A percentile compares a stretch with the other conserved stretches of the same genome.
Conservation (phyloP, 163 green algal genomes). For the Prototheca cutis region DNA sequence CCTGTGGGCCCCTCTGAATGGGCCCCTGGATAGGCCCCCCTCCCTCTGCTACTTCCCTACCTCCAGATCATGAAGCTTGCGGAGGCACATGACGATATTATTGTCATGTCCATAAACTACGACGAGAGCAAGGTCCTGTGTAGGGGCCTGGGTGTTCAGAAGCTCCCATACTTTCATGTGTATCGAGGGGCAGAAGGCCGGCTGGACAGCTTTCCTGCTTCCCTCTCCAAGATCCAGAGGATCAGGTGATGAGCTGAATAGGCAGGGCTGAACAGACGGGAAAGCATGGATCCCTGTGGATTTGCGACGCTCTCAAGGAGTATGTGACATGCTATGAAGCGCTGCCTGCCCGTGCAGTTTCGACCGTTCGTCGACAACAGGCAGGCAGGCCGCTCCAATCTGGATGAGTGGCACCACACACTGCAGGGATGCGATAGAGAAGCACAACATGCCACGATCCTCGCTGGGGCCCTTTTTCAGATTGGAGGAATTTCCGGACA, state of each 20-base stretch:
- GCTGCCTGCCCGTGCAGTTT: too few species aligned
- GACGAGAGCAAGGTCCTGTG: slow-evolving; percentile 74
- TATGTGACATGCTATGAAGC: too few species aligned
- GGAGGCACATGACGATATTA: slow-evolving; percentile 46
- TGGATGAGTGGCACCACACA: not conserved
- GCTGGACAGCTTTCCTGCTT: slow-evolving; percentile 73
- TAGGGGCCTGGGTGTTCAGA: slow-evolving; percentile 71
- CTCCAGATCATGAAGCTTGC: slow-evolving; percentile 35
- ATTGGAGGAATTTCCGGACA: slow-evolving; percentile 11
- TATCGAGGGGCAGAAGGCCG: slow-evolving; percentile 72
- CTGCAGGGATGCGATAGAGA: slow-evolving; percentile 14
- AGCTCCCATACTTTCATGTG: slow-evolving; percentile 88
- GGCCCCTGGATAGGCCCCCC: not conserved
- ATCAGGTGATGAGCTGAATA: too few species aligned
- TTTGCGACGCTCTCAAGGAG: too few species aligned
- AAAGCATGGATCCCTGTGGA: too few species aligned
- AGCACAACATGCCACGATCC: slow-evolving; percentile 10
- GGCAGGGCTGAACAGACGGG: too few species aligned
- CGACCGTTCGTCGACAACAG: too few species aligned
- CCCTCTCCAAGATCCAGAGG: slow-evolving; percentile 58
- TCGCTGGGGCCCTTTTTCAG: not conserved
- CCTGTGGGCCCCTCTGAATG: not conserved
- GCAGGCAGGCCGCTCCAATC: too few species aligned
- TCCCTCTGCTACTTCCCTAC: not conserved
- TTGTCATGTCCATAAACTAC: slow-evolving; percentile 76